Evolutionary conservation across 2,329 filamentous ascomycete species (phyloP), one percentile per base, ranked within the genome.

Genomic region (Xylaria sp.): DNA sequence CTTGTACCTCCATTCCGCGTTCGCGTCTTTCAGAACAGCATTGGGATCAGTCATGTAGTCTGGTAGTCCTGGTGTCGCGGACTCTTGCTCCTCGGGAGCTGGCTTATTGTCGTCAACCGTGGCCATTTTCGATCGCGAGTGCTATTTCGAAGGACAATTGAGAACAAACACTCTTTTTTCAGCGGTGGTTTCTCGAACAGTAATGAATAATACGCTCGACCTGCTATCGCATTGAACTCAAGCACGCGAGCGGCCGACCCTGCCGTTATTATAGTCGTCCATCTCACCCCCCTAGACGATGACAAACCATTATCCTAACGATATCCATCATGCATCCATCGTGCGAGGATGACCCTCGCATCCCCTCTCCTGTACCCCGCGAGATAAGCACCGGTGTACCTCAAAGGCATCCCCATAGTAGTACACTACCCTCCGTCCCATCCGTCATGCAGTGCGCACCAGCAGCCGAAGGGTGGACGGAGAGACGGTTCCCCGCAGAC

Each of bases 1-100:
- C 9, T 85, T 85, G 74, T 88, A 84, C 47, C 87, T 79, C 87
- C 87, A 90, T 57, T 80, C 78, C 11, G 82, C 84, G 11, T 81
- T 74, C 50, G 87, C 84, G 54, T 81, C 68, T 11, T 61, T 55
- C n/a, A 70, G 35, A 4, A 71, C 69, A 7, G 68, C 69, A 43
- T 71, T 58, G n/a, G 60, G 56, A 35, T 70, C 57, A 11, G 65
- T 67, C 61, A 71, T 66, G 33, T 70, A 71, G 42, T 70, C 67
- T 1, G 67, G 68, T n/a, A 69, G 19, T 11, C 15, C 11, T 7
- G 33, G 25, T 11, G 21, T 11, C 11, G 33, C 47, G 17, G 28
- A 8, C 28, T 46, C 33, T 31, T 57, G 53, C 33, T 51, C 62
- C 2, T 25, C 12, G 15, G 42, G 28, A 19, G 28, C 19, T 3